A percentile compares a stretch with the other conserved stretches of the same genome.
Conservation (phyloP, 202 grass and related monocot genomes). For the Schoenoplectus tabernaemontani region DNA sequence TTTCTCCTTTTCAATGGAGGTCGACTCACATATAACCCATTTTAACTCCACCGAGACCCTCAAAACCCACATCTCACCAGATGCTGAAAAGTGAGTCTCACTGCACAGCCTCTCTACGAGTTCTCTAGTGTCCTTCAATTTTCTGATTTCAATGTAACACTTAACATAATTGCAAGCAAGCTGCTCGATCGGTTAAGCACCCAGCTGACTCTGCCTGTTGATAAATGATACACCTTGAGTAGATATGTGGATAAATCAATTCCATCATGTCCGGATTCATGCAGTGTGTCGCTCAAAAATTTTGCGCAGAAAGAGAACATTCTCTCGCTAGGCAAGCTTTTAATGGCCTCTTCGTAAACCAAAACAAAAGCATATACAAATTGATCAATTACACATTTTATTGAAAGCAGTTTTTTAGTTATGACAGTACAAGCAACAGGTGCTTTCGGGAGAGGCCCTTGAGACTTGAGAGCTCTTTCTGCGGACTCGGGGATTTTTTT, state of each 20-base stretch:
- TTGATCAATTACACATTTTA: neutral
- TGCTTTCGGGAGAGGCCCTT: no score
- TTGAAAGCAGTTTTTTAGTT: neutral
- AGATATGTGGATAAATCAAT: slow-evolving; percentile 42
- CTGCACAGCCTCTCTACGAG: slow-evolving; percentile 60
- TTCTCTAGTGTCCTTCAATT: slow-evolving; percentile 61
- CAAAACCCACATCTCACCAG: slow-evolving; percentile 61
- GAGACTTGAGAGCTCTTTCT: no score
- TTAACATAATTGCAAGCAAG: slow-evolving; percentile 76
- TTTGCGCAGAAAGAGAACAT: slow-evolving; percentile 82
- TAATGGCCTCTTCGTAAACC: slow-evolving; percentile 81
- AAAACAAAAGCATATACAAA: neutral
- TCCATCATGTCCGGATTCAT: slow-evolving; percentile 36
- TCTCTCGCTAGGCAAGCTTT: slow-evolving; percentile 53
- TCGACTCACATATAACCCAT: neutral
- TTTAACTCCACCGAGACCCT: slow-evolving; percentile 68
- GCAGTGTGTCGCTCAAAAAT: slow-evolving; percentile 57
- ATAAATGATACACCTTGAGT: slow-evolving; percentile 59
- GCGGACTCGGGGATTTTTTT: no score
- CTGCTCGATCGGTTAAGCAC: slow-evolving; percentile 59
- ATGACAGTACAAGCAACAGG: neutral
- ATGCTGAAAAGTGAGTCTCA: slow-evolving; percentile 37
- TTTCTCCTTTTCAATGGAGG: slow-evolving; percentile 33
- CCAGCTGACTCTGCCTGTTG: slow-evolving; percentile 52
- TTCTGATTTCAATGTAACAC: slow-evolving; percentile 46